Percentiles rank a stretch among this genome's conserved stretches.
Conservation (phyloP, 352 stramenopile species). For the Phytophthora fragariae region DNA sequence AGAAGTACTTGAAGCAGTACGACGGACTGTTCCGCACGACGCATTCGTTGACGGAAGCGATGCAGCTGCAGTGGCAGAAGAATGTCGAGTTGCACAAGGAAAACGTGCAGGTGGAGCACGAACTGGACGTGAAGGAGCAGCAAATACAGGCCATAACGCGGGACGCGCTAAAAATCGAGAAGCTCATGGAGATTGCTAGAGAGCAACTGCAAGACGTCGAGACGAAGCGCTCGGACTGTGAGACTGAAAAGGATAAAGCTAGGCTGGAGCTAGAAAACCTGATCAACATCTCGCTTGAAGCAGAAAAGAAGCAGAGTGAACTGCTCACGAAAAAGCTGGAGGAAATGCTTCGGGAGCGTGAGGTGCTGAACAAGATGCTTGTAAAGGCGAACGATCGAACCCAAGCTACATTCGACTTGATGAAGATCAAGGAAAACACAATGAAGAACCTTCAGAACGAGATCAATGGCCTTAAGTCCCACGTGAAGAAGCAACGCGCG, state of each 20-base stretch:
- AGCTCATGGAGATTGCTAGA: slow-evolving; percentile 74
- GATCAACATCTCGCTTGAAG: slow-evolving; percentile 68
- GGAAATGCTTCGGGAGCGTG: slow-evolving; percentile 80
- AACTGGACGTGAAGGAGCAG: slow-evolving; percentile 55
- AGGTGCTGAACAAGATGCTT: slow-evolving; percentile 90
- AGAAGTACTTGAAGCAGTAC: slow-evolving; percentile 90
- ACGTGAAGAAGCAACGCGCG: slow-evolving; percentile 81
- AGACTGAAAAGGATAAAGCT: slow-evolving; percentile 70
- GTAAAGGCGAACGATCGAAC: slow-evolving; percentile 82
- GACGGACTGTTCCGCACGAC: slow-evolving; percentile 85
- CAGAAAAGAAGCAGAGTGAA: slow-evolving; percentile 78
- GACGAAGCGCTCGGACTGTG: slow-evolving; percentile 59
- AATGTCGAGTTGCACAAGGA: slow-evolving; percentile 86
- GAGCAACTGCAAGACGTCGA: slow-evolving; percentile 81
- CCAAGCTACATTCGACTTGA: slow-evolving; percentile 90
- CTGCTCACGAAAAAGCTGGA: slow-evolving; percentile 79
- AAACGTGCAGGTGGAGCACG: slow-evolving; percentile 71
- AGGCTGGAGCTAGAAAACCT: slow-evolving; percentile 74
- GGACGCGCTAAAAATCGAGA: slow-evolving; percentile 78
- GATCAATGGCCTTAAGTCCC: slow-evolving; percentile 82
- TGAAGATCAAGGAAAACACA: slow-evolving; percentile 93
- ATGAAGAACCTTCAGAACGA: slow-evolving; percentile 92
- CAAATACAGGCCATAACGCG: slow-evolving; percentile 63
- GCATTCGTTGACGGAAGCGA: slow-evolving; percentile 78
- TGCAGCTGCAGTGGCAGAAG: slow-evolving; percentile 84